These are phyloP conservation scores for Lumnitzera littorea DNA, from an alignment of 345 rosid species.

Conservation along the genomic window DNA sequence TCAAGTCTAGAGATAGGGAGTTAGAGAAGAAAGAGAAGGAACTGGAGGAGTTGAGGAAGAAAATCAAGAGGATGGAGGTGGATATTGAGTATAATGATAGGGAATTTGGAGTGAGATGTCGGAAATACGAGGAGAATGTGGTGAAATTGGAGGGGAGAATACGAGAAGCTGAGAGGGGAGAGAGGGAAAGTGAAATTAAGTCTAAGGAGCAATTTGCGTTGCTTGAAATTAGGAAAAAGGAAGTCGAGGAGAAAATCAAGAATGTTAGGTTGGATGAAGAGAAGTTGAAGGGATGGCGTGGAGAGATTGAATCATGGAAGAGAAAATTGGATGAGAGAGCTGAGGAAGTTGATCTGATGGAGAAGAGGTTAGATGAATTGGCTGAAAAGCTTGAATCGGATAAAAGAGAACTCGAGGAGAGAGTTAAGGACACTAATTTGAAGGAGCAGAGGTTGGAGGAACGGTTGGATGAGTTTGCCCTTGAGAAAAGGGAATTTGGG, in stretches of 20 bases:
- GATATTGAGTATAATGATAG: no score
- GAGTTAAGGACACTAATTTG: slow-evolving; percentile 12
- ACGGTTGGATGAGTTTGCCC: slow-evolving; percentile 7
- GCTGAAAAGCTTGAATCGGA: slow-evolving; percentile 16
- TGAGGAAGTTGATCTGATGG: slow-evolving; percentile 13
- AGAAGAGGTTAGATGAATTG: slow-evolving; percentile 10
- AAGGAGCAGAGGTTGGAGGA: slow-evolving; percentile 21
- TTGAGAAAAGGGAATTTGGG: slow-evolving; percentile 11
- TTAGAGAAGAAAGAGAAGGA: no score
- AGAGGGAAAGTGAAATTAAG: slow-evolving; percentile 1
- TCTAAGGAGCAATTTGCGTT: no score
- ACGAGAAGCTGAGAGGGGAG: no score
- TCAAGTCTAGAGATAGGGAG: not conserved
- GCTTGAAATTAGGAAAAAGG: no score
- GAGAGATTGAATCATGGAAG: slow-evolving; percentile 14
- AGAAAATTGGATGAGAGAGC: slow-evolving; percentile 10
- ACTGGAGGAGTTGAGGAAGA: no score
- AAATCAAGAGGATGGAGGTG: no score
- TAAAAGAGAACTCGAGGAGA: slow-evolving; percentile 10
- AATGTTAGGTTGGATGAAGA: no score
- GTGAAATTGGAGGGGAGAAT: no score
- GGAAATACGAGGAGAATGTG: no score
- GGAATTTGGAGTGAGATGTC: not conserved
- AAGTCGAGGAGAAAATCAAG: no score
- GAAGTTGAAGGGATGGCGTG: slow-evolving; percentile 3